Evolutionary conservation across 306 rosid species (phyloP).

Genomic region (Hippophae tibetana): DNA sequence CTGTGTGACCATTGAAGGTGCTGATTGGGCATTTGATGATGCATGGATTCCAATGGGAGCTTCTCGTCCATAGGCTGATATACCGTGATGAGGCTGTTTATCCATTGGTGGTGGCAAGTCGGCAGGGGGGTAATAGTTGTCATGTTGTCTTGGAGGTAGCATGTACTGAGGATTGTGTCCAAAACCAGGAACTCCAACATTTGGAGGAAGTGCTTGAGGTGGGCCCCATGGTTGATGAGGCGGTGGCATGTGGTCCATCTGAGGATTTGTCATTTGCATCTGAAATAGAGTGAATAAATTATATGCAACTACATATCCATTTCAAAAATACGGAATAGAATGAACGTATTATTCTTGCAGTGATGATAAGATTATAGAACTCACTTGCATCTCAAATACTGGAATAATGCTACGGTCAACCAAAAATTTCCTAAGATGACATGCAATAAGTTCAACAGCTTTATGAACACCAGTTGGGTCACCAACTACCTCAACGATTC

Average conservation of each 20-base stretch:
- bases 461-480: constrained; percentile 75
- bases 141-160: constrained; percentile 78
- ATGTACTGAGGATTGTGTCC: constrained; percentile 68
- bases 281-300: constrained; percentile 21
- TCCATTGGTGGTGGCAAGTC: constrained; percentile 75
- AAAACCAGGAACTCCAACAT: constrained; percentile 82
- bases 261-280: constrained; percentile 82
- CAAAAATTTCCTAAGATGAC: constrained; percentile 86
- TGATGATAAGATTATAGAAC: constrained; percentile 15
- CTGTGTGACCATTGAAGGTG: constrained; percentile 81
- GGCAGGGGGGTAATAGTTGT: constrained; percentile 65
- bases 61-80: constrained; percentile 90
- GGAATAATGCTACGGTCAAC: constrained; percentile 87
- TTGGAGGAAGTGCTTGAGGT: constrained; percentile 69
- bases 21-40: constrained; percentile 61
- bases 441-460: constrained; percentile 82
- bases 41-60: constrained; percentile 57
- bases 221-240: constrained; percentile 93
- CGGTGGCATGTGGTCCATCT: constrained; percentile 48
- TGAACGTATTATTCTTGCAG: constrained; percentile 5
- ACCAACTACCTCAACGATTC: constrained; percentile 90
- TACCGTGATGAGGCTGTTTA: constrained; percentile 92
- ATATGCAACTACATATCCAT: constrained; percentile 5
- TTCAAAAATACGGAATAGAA: not conserved
- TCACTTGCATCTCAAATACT: constrained; percentile 75